A percentile compares a stretch with the other conserved stretches of the same genome.
Evolutionary conservation across 345 rosid species (phyloP).

Genomic region (Gossypium australe): DNA sequence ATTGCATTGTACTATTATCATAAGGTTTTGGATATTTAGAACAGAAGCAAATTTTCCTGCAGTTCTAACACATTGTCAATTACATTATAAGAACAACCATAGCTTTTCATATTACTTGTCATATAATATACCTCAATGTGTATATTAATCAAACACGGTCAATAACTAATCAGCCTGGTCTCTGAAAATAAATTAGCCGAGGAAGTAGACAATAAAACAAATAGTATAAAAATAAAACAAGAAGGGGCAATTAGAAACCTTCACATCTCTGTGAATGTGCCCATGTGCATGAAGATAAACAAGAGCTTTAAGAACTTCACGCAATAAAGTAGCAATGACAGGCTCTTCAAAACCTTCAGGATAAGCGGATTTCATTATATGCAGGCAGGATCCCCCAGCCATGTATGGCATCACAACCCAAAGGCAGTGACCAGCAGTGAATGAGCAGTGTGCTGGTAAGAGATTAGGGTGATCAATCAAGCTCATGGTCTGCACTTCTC

Average conservation of each 20-base stretch:
- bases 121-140: background rate
- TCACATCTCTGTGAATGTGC: constrained; percentile 97
- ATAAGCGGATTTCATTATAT: constrained; percentile 76
- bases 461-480: constrained; percentile 84
- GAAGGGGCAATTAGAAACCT: constrained; percentile 43
- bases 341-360: constrained; percentile 94
- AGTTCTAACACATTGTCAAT: background rate
- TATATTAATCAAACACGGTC: background rate
- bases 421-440: constrained; percentile 68
- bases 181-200: background rate
- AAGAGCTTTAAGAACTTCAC: constrained; percentile 90
- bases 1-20: background rate
- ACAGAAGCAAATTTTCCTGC: background rate
- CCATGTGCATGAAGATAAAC: constrained; percentile 92
- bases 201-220: background rate
- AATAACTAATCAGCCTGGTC: background rate
- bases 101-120: background rate
- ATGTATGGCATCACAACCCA: constrained; percentile 99
- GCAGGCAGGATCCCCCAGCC: constrained; percentile 98
- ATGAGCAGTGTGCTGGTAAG: constrained; percentile 85
- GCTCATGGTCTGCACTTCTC: constrained; percentile 96
- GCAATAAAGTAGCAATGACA: constrained; percentile 82
- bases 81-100: background rate
- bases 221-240: constrained; percentile 5
- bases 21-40: background rate